These are phyloP conservation scores for Flaveria sonorensis DNA, from an alignment of 129 eudicot species.

Conservation along the genomic window DNA sequence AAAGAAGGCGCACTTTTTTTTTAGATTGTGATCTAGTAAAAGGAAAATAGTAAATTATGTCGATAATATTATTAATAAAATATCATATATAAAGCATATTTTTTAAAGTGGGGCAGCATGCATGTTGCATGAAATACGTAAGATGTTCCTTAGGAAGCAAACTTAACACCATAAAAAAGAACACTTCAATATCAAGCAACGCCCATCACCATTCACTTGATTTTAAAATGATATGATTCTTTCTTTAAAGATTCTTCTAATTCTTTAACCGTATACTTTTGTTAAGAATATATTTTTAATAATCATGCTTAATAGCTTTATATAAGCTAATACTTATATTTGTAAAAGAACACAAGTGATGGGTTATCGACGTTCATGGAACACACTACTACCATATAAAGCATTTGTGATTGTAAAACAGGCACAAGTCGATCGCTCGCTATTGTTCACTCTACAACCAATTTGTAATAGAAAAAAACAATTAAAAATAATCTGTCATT, in stretches of 20 bases:
- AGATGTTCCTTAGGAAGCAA: slow-evolving; percentile 36
- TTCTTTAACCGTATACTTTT: slow-evolving; percentile 18
- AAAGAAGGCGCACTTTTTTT: slow-evolving; percentile 12
- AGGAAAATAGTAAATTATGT: not conserved
- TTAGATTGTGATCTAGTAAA: not conserved
- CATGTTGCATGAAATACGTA: slow-evolving; percentile 37
- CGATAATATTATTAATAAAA: not conserved
- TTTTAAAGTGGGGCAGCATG: slow-evolving; percentile 36
- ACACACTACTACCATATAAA: no score
- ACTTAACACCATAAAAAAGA: slow-evolving; percentile 29
- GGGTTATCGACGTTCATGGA: no score
- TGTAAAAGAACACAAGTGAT: no score
- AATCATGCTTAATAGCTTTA: not conserved
- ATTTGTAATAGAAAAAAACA: no score
- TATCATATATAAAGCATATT: slow-evolving; percentile 12
- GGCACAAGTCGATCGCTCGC: no score
- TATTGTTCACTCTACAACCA: no score
- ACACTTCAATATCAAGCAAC: slow-evolving; percentile 45
- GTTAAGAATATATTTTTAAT: slow-evolving; percentile 1
- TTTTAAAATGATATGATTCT: slow-evolving; percentile 38
- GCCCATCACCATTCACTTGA: slow-evolving; percentile 41
- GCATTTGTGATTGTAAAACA: no score
- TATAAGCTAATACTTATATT: not conserved
- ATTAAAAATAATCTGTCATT: no score
- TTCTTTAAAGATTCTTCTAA: slow-evolving; percentile 34